Evolutionary conservation across 352 stramenopile species (phyloP), one percentile per base, ranked within the genome.

Genomic region (Blastocystis sp.): DNA sequence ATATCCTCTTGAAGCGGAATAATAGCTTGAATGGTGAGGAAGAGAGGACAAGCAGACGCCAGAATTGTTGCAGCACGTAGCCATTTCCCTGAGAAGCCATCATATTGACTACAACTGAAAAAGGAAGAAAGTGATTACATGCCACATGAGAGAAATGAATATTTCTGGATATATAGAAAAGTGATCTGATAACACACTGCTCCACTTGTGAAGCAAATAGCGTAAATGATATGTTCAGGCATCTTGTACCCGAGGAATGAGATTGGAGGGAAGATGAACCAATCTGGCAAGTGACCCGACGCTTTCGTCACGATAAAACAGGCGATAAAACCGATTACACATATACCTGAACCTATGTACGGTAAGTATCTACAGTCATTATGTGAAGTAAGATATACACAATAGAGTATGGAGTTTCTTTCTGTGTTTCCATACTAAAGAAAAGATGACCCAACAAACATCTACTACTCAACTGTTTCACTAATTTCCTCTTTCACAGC

Each of bases 1-100:
- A 89, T 89, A 89, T 89, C 78, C 15, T n/a, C 11, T 30, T 89
- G 78, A 35, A 89, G 64, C 27, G 78, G 78, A 44, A 89, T 79
- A 24, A 89, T 62, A 6, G 78, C 78, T 56, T 89, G 78, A 69
- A 89, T 56, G 33, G 78, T 62, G 11, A 89, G 64, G 48, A 79
- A 89, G 57, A 78, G 30, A 54, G 78, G 78, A 42, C 78, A 77
- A 27, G 33, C 19, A 15, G 64, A 27, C 22, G 60, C 53, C 1
- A 78, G 27, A 22, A 62, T 51, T 7, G 42, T 40, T 62, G 78
- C 78, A 24, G 37, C 30, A n/a, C 22, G 51, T 19, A 89, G 27
- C 60, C 59, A 89, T 30, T 78, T 89, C 11, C 33, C n/a, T 13
- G n/a, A 58, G n/a, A 48, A 78, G 1, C 24, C 33, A 56, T 62